A percentile compares a stretch with the other conserved stretches of the same genome.
phyloP scores from a whole-genome alignment of 768 basidiomycete species.

The Chalciporus sphaerocephalus region DNA sequence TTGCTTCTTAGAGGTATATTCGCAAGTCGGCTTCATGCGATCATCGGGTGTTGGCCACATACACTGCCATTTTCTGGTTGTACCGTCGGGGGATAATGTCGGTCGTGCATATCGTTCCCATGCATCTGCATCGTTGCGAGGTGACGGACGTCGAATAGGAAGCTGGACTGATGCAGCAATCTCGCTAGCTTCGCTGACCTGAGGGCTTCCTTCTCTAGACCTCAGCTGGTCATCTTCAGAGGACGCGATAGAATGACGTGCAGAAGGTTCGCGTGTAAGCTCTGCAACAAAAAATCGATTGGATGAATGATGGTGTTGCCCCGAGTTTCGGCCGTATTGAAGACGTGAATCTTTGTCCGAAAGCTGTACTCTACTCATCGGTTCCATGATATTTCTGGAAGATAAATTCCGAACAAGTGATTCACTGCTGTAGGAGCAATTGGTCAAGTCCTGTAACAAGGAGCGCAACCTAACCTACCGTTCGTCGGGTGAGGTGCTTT shows the following conservation, averaged over 20 bases:
- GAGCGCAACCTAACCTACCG: slow-evolving; percentile 18
- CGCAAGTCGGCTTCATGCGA: slow-evolving; percentile 34
- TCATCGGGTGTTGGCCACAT: slow-evolving; percentile 37
- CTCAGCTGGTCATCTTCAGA: slow-evolving; percentile 30
- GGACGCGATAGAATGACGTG: slow-evolving; percentile 18
- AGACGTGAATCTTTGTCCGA: slow-evolving; percentile 16
- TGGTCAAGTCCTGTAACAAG: slow-evolving; percentile 8
- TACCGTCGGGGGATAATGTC: slow-evolving; percentile 31
- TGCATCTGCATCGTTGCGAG: slow-evolving; percentile 26
- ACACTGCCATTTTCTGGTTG: slow-evolving; percentile 38
- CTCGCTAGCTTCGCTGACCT: slow-evolving; percentile 31
- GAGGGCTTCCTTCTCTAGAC: slow-evolving; percentile 30
- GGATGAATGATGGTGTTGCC: slow-evolving; percentile 10
- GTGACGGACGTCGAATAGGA: slow-evolving; percentile 21
- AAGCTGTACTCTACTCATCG: slow-evolving; percentile 23
- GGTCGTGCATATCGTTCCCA: slow-evolving; percentile 35
- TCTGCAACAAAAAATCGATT: slow-evolving; percentile 7
- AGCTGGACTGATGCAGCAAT: slow-evolving; percentile 15
- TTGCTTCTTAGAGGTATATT: slow-evolving; percentile 53
- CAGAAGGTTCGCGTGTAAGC: slow-evolving; percentile 15
- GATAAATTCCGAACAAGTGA: slow-evolving; percentile 14
- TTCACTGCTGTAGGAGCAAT: slow-evolving; percentile 6
- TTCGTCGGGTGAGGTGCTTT: slow-evolving; percentile 30
- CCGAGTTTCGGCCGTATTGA: slow-evolving; percentile 8
- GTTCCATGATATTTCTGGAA: slow-evolving; percentile 19